These are phyloP conservation scores for Xerocomellus intermedius DNA, from an alignment of 768 basidiomycete species.

Conservation along the genomic window DNA sequence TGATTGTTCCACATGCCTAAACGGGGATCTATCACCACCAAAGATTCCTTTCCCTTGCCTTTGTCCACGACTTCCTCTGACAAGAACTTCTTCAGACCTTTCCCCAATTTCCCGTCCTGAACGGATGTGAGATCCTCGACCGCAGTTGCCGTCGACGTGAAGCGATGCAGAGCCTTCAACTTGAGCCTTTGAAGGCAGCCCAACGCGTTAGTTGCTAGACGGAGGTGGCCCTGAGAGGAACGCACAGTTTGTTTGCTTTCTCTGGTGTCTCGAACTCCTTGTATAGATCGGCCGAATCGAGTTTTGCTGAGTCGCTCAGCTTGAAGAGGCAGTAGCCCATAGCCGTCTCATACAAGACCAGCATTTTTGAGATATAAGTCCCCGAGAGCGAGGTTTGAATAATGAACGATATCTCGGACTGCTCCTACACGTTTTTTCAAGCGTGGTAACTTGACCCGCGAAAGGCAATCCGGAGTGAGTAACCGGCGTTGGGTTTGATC, in stretches of 20 bases:
- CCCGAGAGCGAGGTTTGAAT: neutral
- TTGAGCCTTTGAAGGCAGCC: constrained; percentile 64
- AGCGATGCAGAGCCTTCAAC: constrained; percentile 92
- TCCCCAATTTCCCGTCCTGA: constrained; percentile 90
- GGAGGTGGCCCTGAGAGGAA: constrained; percentile 18
- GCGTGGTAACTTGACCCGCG: constrained; percentile 29
- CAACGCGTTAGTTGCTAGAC: constrained; percentile 9
- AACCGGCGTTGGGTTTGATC: neutral
- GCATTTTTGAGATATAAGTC: constrained; percentile 50
- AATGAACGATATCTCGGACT: neutral
- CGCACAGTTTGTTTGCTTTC: constrained; percentile 88
- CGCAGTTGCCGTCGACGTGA: constrained; percentile 93
- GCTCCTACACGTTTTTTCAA: constrained; percentile 27
- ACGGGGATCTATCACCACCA: constrained; percentile 86
- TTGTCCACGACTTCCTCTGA: constrained; percentile 84
- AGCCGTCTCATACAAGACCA: constrained; percentile 94
- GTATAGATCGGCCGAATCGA: constrained; percentile 82
- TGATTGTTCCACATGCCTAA: constrained; percentile 60
- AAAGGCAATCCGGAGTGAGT: constrained; percentile 18
- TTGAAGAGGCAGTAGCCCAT: constrained; percentile 99
- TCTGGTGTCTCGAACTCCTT: constrained; percentile 94
- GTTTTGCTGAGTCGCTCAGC: constrained; percentile 83
- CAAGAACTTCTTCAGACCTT: constrained; percentile 91
- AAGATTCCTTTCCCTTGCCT: constrained; percentile 82
- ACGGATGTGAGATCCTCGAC: constrained; percentile 96